phyloP scores from a whole-genome alignment of 2,329 filamentous ascomycete species.

The Bipolaris oryzae region DNA sequence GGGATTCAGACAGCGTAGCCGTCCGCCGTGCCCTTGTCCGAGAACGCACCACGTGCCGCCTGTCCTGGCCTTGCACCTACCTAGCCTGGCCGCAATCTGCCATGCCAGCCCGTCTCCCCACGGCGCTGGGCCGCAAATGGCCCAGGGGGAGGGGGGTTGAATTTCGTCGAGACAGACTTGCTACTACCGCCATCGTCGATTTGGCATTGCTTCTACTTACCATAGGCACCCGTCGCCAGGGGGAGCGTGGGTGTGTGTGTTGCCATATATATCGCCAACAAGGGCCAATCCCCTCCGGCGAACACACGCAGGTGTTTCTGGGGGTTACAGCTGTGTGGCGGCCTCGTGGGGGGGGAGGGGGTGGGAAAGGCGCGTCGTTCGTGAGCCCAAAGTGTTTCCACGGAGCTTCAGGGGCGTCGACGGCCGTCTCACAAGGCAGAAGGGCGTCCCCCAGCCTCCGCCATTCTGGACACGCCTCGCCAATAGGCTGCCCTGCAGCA shows the following conservation, averaged over 20 bases:
- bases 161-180: not conserved
- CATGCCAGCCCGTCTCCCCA: not conserved
- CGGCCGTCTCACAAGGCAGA: slow-evolving; percentile 22
- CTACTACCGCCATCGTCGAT: slow-evolving; percentile 4
- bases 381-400: slow-evolving; percentile 20
- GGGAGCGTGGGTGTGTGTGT: not conserved
- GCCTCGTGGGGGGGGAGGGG: slow-evolving; percentile 21
- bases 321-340: slow-evolving; percentile 12
- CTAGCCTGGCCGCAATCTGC: not conserved
- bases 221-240: not conserved
- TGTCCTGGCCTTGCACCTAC: not conserved
- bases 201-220: not conserved
- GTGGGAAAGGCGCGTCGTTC: slow-evolving; percentile 29
- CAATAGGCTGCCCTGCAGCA: slow-evolving; percentile 19
- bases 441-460: slow-evolving; percentile 13
- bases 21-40: not conserved
- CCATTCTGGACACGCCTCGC: slow-evolving; percentile 14
- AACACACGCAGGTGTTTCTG: slow-evolving; percentile 26
- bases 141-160: not conserved
- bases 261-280: slow-evolving; percentile 2
- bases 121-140: not conserved
- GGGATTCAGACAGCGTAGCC: slow-evolving; percentile 3
- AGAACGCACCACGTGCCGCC: slow-evolving; percentile 1
- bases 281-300: slow-evolving; percentile 6
- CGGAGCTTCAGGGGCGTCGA: slow-evolving; percentile 31